These are phyloP conservation scores for Candida nanaspora DNA, from an alignment of 805 yeast species.

Conservation along the genomic window DNA sequence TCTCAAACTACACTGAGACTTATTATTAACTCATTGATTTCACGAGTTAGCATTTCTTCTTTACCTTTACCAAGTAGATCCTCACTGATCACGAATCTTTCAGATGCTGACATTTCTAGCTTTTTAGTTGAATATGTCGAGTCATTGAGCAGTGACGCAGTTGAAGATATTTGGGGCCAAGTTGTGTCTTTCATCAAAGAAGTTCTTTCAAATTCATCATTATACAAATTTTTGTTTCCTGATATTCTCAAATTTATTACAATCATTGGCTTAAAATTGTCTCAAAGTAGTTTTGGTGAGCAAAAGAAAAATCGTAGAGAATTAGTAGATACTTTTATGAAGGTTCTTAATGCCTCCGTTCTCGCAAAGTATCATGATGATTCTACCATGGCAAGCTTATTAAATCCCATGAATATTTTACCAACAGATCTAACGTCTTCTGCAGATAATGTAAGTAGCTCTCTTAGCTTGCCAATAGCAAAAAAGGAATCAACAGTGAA, in stretches of 20 bases:
- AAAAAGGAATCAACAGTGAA: not conserved
- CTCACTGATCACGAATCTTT: conserved; percentile 38
- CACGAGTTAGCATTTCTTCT: conserved; percentile 33
- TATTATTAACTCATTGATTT: conserved; percentile 46
- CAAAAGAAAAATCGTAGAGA: conserved; percentile 55
- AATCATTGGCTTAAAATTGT: conserved; percentile 47
- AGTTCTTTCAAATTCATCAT: conserved; percentile 36
- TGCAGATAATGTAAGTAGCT: not conserved
- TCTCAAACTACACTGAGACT: conserved; percentile 69
- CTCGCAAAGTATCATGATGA: conserved; percentile 17
- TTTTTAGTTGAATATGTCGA: conserved; percentile 57
- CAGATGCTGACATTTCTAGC: conserved; percentile 35
- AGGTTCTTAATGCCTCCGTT: conserved; percentile 15
- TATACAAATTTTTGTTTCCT: conserved; percentile 45
- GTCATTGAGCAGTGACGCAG: conserved; percentile 65
- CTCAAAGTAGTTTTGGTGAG: conserved; percentile 54
- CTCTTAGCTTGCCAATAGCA: not conserved
- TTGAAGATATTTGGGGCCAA: conserved; percentile 71
- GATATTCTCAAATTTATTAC: conserved; percentile 46
- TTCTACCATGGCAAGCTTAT: conserved; percentile 8
- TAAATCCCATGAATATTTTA: conserved; percentile 17
- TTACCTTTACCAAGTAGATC: conserved; percentile 30
- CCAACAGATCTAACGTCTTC: conserved; percentile 6
- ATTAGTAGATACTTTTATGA: conserved; percentile 19
- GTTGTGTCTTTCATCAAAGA: conserved; percentile 55